Conservation (phyloP, 2,329 filamentous ascomycete species). For the Phialocephala sp. region DNA sequence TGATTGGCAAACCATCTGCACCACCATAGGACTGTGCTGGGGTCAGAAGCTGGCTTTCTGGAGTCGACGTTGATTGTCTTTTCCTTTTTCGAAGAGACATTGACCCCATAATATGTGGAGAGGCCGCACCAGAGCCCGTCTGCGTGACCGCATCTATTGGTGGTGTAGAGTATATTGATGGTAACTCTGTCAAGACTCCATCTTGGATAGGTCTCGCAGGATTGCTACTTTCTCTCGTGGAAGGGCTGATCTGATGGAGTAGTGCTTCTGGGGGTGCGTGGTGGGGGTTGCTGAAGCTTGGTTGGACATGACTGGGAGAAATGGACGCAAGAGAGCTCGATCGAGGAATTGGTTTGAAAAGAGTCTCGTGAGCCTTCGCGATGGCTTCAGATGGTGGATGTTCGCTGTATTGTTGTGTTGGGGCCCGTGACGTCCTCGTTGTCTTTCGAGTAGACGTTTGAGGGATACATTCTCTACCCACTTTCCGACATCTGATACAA, state of each 20-base stretch:
- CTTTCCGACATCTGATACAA: constrained; percentile 22
- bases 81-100: constrained; percentile 16
- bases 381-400: background rate
- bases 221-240: background rate
- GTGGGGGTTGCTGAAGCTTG: background rate
- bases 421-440: background rate
- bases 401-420: background rate
- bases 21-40: constrained; percentile 8
- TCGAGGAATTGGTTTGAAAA: background rate
- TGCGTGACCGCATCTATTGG: constrained; percentile 21
- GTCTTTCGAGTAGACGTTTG: constrained; percentile 12
- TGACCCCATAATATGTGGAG: background rate
- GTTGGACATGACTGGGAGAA: background rate
- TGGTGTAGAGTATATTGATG: constrained; percentile 27
- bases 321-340: background rate
- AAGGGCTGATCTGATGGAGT: background rate
- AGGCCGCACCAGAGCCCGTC: background rate
- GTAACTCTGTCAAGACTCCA: constrained; percentile 10
- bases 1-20: constrained; percentile 12
- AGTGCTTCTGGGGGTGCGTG: background rate
- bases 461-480: constrained; percentile 19
- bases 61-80: background rate
- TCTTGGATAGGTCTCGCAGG: background rate
- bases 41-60: constrained; percentile 7
- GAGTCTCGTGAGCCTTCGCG: background rate